phyloP scores from a whole-genome alignment of 345 rosid genomes.

The Syzygium aqueum region DNA sequence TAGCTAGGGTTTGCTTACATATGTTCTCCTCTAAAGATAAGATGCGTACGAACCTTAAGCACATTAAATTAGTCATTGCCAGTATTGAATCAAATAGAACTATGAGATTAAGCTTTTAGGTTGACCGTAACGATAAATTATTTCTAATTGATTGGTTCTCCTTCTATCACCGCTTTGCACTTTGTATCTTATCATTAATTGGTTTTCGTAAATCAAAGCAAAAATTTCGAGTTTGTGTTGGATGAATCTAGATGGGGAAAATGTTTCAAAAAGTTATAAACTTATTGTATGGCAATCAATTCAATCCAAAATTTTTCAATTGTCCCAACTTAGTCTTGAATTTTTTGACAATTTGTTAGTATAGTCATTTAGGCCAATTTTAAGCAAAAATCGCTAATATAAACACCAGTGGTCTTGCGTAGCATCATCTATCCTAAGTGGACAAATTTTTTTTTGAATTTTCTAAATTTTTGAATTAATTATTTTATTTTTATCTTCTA shows the following conservation, averaged over 20 bases:
- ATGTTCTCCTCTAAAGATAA: neutral
- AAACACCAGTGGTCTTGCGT: rapidly evolving
- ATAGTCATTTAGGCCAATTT: neutral
- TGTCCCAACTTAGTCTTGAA: neutral
- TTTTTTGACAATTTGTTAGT: neutral
- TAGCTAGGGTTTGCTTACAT: neutral
- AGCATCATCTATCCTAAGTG: rapidly evolving
- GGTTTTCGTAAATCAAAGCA: neutral
- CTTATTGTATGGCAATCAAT: rapidly evolving
- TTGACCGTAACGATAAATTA: neutral
- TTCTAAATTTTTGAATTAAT: neutral
- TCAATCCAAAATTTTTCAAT: rapidly evolving
- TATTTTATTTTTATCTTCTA: neutral
- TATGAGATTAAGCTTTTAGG: neutral
- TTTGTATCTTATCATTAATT: neutral
- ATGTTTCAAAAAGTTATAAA: neutral
- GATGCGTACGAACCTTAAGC: neutral
- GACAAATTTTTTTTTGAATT: neutral
- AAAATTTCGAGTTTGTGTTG: neutral
- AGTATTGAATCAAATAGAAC: neutral
- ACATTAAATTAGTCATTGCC: neutral
- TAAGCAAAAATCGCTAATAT: rapidly evolving
- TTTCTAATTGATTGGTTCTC: neutral
- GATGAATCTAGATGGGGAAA: neutral
- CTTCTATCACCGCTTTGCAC: neutral